phyloP scores from a whole-genome alignment of 805 yeast species.

The Kregervanrija pseudodelftensis region DNA sequence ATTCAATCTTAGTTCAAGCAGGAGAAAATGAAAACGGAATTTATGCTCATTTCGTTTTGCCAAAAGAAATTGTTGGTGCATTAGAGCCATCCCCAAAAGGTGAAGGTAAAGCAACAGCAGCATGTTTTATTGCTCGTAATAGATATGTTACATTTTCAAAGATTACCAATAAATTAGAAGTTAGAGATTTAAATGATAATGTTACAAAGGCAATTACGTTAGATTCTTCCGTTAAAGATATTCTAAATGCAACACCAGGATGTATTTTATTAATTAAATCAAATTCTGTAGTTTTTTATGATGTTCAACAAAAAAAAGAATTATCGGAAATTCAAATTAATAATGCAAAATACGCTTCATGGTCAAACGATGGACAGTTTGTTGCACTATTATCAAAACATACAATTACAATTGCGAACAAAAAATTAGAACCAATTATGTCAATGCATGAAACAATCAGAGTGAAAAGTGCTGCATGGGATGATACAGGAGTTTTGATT shows the following conservation, averaged over 20 bases:
- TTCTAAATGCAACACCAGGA: slow-evolving; percentile 78
- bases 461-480: slow-evolving; percentile 97
- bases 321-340: slow-evolving; percentile 60
- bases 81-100: slow-evolving; percentile 79
- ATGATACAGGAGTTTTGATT: slow-evolving; percentile 82
- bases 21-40: slow-evolving; percentile 60
- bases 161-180: slow-evolving; percentile 58
- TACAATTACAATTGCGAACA: slow-evolving; percentile 80
- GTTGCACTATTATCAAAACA: slow-evolving; percentile 89
- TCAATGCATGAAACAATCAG: slow-evolving; percentile 94
- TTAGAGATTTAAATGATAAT: slow-evolving; percentile 75
- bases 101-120: slow-evolving; percentile 77
- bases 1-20: slow-evolving; percentile 74
- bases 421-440: slow-evolving; percentile 67
- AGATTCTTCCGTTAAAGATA: slow-evolving; percentile 59
- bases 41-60: slow-evolving; percentile 71
- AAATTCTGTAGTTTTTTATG: slow-evolving; percentile 71
- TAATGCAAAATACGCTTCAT: slow-evolving; percentile 79
- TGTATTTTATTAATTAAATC: slow-evolving; percentile 68
- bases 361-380: slow-evolving; percentile 85
- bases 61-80: slow-evolving; percentile 89
- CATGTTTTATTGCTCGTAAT: slow-evolving; percentile 89
- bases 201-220: slow-evolving; percentile 75
- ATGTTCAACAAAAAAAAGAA: slow-evolving; percentile 86
- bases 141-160: slow-evolving; percentile 79